These are phyloP conservation scores for Solanum chilense DNA, from an alignment of 257 asterid genomes.

Conservation along the genomic window DNA sequence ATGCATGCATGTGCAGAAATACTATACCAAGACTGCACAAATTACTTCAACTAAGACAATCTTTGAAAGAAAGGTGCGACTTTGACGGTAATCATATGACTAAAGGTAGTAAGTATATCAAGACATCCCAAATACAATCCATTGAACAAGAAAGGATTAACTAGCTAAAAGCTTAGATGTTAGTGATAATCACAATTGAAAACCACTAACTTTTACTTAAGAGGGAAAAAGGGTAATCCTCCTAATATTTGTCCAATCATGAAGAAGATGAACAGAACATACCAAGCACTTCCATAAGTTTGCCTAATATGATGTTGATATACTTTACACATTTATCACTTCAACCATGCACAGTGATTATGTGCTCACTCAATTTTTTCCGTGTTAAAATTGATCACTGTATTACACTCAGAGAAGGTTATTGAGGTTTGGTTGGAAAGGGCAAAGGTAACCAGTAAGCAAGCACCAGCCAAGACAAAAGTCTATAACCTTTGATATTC, in stretches of 20 bases:
- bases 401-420: not conserved
- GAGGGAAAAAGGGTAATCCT: too few species aligned
- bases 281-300: not conserved
- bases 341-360: not conserved
- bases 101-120: too few species aligned
- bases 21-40: too few species aligned
- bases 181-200: not conserved
- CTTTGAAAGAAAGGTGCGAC: too few species aligned
- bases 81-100: too few species aligned
- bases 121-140: not conserved
- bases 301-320: not conserved
- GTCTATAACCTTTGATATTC: not conserved
- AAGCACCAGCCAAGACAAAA: not conserved
- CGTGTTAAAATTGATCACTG: not conserved
- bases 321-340: not conserved
- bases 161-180: not conserved
- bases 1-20: too few species aligned
- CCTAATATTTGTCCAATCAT: too few species aligned
- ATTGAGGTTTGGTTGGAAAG: not conserved
- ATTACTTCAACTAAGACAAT: too few species aligned
- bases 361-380: not conserved
- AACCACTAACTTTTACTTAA: too few species aligned
- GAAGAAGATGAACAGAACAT: too few species aligned
- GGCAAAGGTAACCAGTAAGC: not conserved
- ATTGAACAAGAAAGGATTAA: not conserved